phyloP scores from a whole-genome alignment of 495 filamentous ascomycete species.

The Penicillium dipodomyicola region DNA sequence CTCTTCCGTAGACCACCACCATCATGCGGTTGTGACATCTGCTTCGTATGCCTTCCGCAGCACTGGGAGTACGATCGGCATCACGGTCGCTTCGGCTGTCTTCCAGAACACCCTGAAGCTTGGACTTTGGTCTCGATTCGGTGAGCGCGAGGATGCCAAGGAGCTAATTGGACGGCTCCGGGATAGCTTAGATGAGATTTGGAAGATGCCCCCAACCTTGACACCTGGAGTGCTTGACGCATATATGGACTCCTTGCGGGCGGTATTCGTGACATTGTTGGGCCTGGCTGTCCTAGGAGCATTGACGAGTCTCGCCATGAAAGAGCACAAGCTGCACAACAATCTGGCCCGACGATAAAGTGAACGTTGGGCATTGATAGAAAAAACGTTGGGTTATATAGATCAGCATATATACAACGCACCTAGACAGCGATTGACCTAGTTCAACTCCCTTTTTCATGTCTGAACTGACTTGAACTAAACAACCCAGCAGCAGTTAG shows the following conservation, averaged over 20 bases:
- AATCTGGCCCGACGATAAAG: conserved; percentile 57
- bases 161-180: conserved; percentile 68
- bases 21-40: conserved; percentile 84
- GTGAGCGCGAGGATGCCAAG: conserved; percentile 59
- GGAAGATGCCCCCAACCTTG: conserved; percentile 67
- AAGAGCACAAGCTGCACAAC: conserved; percentile 73
- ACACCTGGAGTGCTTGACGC: conserved; percentile 64
- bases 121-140: conserved; percentile 66
- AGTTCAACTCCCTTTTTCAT: neutral
- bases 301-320: conserved; percentile 64
- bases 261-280: conserved; percentile 69
- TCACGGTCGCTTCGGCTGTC: conserved; percentile 71
- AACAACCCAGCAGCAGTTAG: neutral
- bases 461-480: neutral
- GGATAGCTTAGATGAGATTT: conserved; percentile 71
- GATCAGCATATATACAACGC: neutral
- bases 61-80: conserved; percentile 79
- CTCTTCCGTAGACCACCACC: conserved; percentile 72
- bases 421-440: neutral
- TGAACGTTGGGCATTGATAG: neutral
- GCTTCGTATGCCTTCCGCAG: conserved; percentile 79
- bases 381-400: neutral
- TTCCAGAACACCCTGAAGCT: conserved; percentile 69
- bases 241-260: conserved; percentile 73
- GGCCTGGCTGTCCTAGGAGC: conserved; percentile 59